Conservation (phyloP, 225 moss, liverwort and hornwort species). For the Sphagnum tenellum region DNA sequence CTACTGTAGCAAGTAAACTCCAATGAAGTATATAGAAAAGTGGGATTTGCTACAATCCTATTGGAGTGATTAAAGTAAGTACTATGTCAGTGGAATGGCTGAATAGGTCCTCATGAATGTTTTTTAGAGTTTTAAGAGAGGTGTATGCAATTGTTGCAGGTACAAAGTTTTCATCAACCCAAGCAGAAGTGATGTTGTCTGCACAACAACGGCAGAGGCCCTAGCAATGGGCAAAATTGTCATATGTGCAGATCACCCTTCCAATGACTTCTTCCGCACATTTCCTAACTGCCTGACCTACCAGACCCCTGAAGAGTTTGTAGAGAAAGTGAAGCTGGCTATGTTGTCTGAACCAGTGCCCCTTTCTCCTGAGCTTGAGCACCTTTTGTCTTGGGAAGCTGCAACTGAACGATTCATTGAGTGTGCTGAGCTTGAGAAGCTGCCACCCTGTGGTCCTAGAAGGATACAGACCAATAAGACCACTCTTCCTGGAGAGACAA, state of each 20-base stretch:
- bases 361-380: conserved; percentile 69
- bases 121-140: too few relatives aligned
- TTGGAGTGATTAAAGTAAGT: background rate
- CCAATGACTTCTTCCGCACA: conserved; percentile 86
- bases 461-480: conserved; percentile 16
- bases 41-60: too few relatives aligned
- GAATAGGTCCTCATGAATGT: too few relatives aligned
- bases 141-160: conserved; percentile 26
- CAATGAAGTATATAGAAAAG: too few relatives aligned
- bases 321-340: conserved; percentile 81
- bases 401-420: conserved; percentile 95
- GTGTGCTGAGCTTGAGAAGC: conserved; percentile 62
- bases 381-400: conserved; percentile 95
- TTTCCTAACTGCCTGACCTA: conserved; percentile 93
- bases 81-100: too few relatives aligned
- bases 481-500: conserved; percentile 32
- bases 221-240: conserved; percentile 98
- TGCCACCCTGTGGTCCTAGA: conserved; percentile 26
- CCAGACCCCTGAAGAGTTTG: conserved; percentile 69
- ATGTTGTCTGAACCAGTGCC: conserved; percentile 91
- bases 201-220: conserved; percentile 97
- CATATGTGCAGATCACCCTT: conserved; percentile 92
- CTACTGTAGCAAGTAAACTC: too few relatives aligned
- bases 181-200: conserved; percentile 95
- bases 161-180: conserved; percentile 99